These are phyloP conservation scores for Fonsecaea monophora DNA, from an alignment of 2,329 filamentous ascomycete species.

Conservation along the genomic window DNA sequence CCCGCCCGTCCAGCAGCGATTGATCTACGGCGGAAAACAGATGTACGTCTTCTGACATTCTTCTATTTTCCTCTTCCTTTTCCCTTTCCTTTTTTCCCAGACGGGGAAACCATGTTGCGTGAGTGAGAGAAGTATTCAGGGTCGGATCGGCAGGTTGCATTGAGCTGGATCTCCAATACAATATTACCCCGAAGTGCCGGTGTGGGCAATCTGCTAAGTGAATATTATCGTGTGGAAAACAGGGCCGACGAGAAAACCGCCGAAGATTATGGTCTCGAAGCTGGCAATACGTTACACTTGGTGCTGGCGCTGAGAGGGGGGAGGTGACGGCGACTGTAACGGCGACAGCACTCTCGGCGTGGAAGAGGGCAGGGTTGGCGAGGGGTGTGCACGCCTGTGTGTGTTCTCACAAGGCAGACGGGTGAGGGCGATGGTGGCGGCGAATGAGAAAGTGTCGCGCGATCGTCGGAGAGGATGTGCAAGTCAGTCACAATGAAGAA, in stretches of 20 bases:
- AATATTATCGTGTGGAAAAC: slow-evolving; percentile 11
- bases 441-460: too few species aligned
- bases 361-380: background rate
- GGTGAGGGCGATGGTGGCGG: too few species aligned
- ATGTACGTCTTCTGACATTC: slow-evolving; percentile 68
- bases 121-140: background rate
- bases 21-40: slow-evolving; percentile 97
- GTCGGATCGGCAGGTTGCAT: too few species aligned
- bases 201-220: background rate
- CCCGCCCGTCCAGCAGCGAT: slow-evolving; percentile 90
- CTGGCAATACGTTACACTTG: slow-evolving; percentile 91
- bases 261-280: slow-evolving; percentile 85
- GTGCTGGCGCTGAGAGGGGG: slow-evolving; percentile 93
- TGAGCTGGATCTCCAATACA: too few species aligned
- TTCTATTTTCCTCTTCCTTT: background rate
- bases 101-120: background rate
- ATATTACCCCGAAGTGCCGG: too few species aligned
- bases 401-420: background rate
- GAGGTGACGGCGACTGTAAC: background rate
- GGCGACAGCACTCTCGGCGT: background rate
- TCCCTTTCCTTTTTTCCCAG: background rate
- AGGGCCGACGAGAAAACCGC: slow-evolving; percentile 97
- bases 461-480: too few species aligned
- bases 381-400: background rate
- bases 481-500: too few species aligned